Base-by-base conservation (phyloP, 495 filamentous ascomycete genomes). In the Penicillium macrosclerotiorum region DNA sequence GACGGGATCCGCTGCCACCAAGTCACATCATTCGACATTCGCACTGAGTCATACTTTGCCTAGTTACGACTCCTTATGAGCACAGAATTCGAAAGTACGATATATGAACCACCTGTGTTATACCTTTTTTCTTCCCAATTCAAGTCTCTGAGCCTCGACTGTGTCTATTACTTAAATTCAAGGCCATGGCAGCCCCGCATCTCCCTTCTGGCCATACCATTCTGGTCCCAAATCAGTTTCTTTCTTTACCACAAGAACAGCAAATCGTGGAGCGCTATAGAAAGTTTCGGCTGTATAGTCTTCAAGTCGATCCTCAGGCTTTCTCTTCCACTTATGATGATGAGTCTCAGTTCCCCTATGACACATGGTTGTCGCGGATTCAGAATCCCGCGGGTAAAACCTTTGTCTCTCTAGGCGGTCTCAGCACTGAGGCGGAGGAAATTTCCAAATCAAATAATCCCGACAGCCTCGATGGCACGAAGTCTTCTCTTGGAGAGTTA, bases 251-350 rank as follows among this genome's bases (percentile, higher is more conserved):
- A 14, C 27, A 51, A 6, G 39, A 54, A 5, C n/a, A 59, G 3
- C 37, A 13, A 1, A 17, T 59, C 12, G 50, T 42, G 12, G 11
- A 50, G 1, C 51, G 55, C 17, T 64, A 56, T 27, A 65, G 55
- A 18, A 29, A 44, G 2, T 45, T 68, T 3, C 47, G 63, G n/a
- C 54, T 71, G 0, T 44, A 60, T 14, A 52, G 57, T n/a, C 53
- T 71, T 14, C 34, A 54, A 47, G 45, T 49, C 8, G 55, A 63
- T 22, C 65, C 67, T 5, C 37, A 54, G 13, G 63, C 69, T n/a
- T 81, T 79, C 51, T 66, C 68, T 12, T 74, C 76, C 5, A 75
- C 63, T 1, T 76, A 74, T 45, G 69, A 65, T 19, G 52, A 60
- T 19, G 75, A 80, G 50, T 54, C 55, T 45, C 61, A 60, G 14